Percentiles rank a stretch among this genome's conserved stretches.
These are phyloP conservation scores for Auricularia auricula-judae DNA, from an alignment of 768 basidiomycete genomes.

Conservation along the genomic window DNA sequence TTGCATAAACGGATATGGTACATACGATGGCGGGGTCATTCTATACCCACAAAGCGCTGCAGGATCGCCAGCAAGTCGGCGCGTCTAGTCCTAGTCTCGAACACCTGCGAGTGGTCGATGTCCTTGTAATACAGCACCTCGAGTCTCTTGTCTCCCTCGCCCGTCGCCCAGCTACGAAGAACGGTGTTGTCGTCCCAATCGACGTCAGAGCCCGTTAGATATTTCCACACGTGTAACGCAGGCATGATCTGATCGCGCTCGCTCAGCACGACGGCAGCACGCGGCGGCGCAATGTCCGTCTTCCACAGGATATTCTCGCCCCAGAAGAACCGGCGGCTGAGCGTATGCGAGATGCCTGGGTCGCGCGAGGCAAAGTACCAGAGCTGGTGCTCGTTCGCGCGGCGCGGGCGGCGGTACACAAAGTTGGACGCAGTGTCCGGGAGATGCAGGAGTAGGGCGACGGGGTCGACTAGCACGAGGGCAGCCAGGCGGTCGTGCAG, in stretches of 20 bases:
- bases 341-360: constrained; percentile 46
- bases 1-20: too few species aligned
- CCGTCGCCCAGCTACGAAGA: neutral
- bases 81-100: constrained; percentile 14
- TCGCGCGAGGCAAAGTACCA: constrained; percentile 62
- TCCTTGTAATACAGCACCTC: constrained; percentile 29
- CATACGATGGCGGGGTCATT: too few species aligned
- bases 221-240: constrained; percentile 25
- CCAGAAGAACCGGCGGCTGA: constrained; percentile 59
- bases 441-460: constrained; percentile 52
- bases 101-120: constrained; percentile 32
- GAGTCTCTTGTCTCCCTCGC: constrained; percentile 19
- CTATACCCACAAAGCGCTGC: too few species aligned
- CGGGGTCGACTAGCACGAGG: constrained; percentile 49
- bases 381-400: constrained; percentile 52
- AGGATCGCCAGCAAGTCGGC: neutral
- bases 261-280: constrained; percentile 26
- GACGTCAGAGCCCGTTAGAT: constrained; percentile 22
- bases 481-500: constrained; percentile 5
- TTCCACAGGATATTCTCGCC: constrained; percentile 47
- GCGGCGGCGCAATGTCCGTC: constrained; percentile 32
- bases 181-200: neutral
- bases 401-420: constrained; percentile 41
- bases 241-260: constrained; percentile 35
- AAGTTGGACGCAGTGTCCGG: constrained; percentile 53